phyloP scores from a whole-genome alignment of 2,329 filamentous ascomycete species.

The Coleophoma cylindrospora region DNA sequence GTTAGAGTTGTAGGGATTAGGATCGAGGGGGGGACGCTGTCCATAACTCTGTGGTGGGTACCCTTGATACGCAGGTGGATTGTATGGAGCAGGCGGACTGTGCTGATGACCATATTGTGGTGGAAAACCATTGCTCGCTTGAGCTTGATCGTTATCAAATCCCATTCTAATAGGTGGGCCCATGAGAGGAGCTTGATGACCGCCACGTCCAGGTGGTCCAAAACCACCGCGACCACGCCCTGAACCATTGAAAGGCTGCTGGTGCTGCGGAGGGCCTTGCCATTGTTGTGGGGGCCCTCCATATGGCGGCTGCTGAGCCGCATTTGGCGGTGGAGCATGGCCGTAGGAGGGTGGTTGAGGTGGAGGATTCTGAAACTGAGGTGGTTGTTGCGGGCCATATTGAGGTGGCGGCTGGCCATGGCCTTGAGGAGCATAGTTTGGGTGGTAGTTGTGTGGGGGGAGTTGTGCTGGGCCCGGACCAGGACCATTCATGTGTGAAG shows the following conservation, averaged over 20 bases:
- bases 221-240: constrained; percentile 20
- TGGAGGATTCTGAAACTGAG: constrained; percentile 21
- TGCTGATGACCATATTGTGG: constrained; percentile 28
- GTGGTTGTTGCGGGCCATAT: constrained; percentile 29
- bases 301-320: constrained; percentile 27
- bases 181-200: constrained; percentile 39
- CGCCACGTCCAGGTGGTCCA: constrained; percentile 17
- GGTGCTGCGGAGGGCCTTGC: constrained; percentile 25
- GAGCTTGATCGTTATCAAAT: constrained; percentile 43
- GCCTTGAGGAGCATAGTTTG: constrained; percentile 51
- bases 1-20: constrained; percentile 28
- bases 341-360: constrained; percentile 25
- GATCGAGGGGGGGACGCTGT: constrained; percentile 28
- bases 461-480: constrained; percentile 34
- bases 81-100: constrained; percentile 21
- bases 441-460: constrained; percentile 50
- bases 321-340: constrained; percentile 25
- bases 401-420: constrained; percentile 38
- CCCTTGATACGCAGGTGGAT: constrained; percentile 28
- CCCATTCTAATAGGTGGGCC: constrained; percentile 51
- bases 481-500: constrained; percentile 27
- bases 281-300: constrained; percentile 37
- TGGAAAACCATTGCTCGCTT: constrained; percentile 38
- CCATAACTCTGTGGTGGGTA: constrained; percentile 32
- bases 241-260: constrained; percentile 33